A percentile compares a stretch with the other conserved stretches of the same genome.
Conservation (phyloP, 441 rosid species). For the Manihot esculenta region DNA sequence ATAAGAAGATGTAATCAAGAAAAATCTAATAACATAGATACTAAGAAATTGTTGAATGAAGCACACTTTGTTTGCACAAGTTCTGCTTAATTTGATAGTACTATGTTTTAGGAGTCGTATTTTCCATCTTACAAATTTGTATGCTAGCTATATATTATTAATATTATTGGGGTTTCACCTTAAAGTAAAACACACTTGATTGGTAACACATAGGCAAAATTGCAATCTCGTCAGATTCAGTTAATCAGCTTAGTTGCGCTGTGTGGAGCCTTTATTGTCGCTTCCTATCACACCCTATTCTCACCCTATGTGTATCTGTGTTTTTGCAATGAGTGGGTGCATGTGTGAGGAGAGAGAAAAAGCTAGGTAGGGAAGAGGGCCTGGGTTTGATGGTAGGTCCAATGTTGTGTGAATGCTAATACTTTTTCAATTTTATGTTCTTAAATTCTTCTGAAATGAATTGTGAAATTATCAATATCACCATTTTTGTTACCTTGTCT, state of each 20-base stretch:
- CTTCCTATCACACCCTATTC: background rate
- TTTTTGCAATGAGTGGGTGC: background rate
- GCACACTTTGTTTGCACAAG: background rate
- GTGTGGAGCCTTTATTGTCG: background rate
- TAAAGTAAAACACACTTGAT: background rate
- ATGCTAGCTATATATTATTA: background rate
- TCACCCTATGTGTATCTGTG: background rate
- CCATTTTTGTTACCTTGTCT: background rate
- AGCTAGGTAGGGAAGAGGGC: background rate
- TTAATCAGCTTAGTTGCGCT: background rate
- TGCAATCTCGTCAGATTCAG: background rate
- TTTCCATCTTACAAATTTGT: background rate
- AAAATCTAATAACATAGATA: background rate
- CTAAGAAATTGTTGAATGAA: background rate
- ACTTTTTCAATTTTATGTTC: background rate
- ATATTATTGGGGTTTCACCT: background rate
- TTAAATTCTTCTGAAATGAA: background rate
- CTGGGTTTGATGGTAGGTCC: background rate
- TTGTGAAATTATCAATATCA: background rate
- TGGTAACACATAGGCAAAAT: background rate
- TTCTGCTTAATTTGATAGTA: conserved; percentile 1
- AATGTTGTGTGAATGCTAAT: background rate
- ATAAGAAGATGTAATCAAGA: background rate
- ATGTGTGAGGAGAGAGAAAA: background rate
- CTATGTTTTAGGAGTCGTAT: background rate